A percentile compares a stretch with the other conserved stretches of the same genome.
Conservation (phyloP, 192 early-diverging fungal species). For the Backusella tarrabulga region DNA sequence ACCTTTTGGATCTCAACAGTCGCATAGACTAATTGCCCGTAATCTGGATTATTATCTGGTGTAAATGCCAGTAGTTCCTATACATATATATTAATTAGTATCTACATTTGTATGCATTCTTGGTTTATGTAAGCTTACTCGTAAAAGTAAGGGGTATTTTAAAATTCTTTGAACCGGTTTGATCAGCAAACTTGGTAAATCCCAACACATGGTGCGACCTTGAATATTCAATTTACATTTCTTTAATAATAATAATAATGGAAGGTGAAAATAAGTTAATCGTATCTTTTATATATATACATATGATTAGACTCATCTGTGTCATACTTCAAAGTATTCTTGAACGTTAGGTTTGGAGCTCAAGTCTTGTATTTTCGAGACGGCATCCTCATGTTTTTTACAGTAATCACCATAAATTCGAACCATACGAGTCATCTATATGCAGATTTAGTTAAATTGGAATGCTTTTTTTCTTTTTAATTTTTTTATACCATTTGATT, state of each 20-base stretch:
- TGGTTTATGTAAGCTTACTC: constrained; percentile 40
- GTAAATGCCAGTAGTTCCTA: constrained; percentile 42
- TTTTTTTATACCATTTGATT: constrained; percentile 39
- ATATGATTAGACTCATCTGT: not conserved
- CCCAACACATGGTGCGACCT: constrained; percentile 85
- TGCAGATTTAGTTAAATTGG: not conserved
- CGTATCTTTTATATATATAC: not conserved
- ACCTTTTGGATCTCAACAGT: constrained; percentile 57
- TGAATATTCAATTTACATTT: constrained; percentile 59
- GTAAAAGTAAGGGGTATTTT: constrained; percentile 89
- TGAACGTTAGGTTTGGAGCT: constrained; percentile 40
- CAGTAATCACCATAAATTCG: constrained; percentile 70
- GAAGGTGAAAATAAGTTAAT: not conserved
- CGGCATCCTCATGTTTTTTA: constrained; percentile 71
- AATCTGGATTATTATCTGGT: constrained; percentile 52
- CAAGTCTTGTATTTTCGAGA: constrained; percentile 62
- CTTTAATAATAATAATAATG: constrained; percentile 37
- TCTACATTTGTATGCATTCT: not conserved
- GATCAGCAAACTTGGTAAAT: constrained; percentile 86
- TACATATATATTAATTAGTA: not conserved
- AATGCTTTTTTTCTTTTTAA: not conserved
- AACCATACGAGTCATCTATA: constrained; percentile 42
- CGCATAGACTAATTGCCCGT: constrained; percentile 47
- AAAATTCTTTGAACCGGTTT: constrained; percentile 96
- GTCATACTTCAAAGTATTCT: constrained; percentile 45